A percentile compares a stretch with the other conserved stretches of the same genome.
These are phyloP conservation scores for Imleria badia DNA, from an alignment of 768 basidiomycete species.

Conservation along the genomic window DNA sequence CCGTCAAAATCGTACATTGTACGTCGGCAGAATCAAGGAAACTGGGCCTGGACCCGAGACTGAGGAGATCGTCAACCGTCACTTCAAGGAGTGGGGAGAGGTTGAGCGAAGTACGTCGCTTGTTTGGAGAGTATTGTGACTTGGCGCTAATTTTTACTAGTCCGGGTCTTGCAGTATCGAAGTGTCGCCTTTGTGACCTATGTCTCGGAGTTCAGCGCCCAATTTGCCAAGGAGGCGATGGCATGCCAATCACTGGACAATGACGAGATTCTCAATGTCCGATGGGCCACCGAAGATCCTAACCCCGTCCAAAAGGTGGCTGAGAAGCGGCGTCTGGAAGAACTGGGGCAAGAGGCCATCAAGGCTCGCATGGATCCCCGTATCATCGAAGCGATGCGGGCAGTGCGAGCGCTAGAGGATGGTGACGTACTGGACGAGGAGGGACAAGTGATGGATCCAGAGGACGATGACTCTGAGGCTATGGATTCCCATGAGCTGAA, in stretches of 20 bases:
- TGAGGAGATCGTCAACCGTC: conserved; percentile 84
- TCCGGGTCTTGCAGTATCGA: conserved; percentile 90
- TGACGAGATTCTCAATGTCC: conserved; percentile 96
- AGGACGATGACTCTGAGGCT: conserved; percentile 37
- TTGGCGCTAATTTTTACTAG: conserved; percentile 36
- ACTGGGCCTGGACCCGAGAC: conserved; percentile 86
- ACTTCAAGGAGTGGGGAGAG: conserved; percentile 95
- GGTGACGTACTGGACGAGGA: conserved; percentile 46
- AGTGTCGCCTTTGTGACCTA: conserved; percentile 98
- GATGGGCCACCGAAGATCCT: conserved; percentile 99
- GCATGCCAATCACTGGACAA: conserved; percentile 96
- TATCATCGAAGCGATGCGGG: conserved; percentile 85
- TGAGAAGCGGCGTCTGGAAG: conserved; percentile 82
- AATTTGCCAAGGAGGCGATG: conserved; percentile 99
- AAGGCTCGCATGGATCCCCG: conserved; percentile 80
- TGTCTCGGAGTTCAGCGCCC: conserved; percentile 77
- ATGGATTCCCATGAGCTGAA: conserved; percentile 37
- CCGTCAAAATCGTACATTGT: conserved; percentile 90
- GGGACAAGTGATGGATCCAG: conserved; percentile 32
- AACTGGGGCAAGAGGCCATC: conserved; percentile 85
- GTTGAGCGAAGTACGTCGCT: conserved; percentile 80
- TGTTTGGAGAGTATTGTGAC: not conserved
- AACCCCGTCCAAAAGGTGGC: conserved; percentile 88
- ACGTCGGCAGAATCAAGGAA: conserved; percentile 93
- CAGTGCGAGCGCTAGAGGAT: conserved; percentile 87